phyloP scores from a whole-genome alignment of 1,284 basidiomycete genomes.

The Grifola frondosa region DNA sequence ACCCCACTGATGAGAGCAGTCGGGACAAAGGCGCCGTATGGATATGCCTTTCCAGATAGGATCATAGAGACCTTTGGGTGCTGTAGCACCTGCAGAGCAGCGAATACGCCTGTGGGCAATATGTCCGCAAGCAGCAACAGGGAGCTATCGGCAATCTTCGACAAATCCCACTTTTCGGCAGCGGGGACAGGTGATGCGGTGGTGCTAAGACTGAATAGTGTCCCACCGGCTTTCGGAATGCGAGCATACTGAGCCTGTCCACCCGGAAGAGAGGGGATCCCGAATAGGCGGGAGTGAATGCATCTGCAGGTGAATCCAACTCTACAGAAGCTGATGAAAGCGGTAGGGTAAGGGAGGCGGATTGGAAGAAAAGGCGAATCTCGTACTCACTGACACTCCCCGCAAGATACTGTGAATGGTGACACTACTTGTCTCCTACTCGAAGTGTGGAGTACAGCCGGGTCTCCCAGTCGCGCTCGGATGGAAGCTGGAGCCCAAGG shows the following conservation, averaged over 20 bases:
- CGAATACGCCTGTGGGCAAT: slow-evolving; percentile 77
- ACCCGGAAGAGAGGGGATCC: slow-evolving; percentile 71
- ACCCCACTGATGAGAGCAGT: too few relatives aligned
- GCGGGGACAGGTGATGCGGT: slow-evolving; percentile 38
- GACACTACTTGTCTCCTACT: slow-evolving; percentile 85
- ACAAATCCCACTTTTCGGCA: slow-evolving; percentile 12
- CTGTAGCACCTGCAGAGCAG: slow-evolving; percentile 67
- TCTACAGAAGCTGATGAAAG: slow-evolving; percentile 63
- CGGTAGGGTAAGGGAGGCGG: not conserved
- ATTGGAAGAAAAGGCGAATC: not conserved
- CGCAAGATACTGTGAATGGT: slow-evolving; percentile 84
- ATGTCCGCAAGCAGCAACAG: slow-evolving; percentile 57
- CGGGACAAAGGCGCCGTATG: slow-evolving; percentile 40
- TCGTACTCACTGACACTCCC: slow-evolving; percentile 70
- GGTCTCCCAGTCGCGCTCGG: slow-evolving; percentile 49
- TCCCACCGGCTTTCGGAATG: slow-evolving; percentile 78
- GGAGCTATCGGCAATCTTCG: slow-evolving; percentile 17
- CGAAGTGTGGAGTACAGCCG: slow-evolving; percentile 64
- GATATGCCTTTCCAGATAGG: slow-evolving; percentile 57
- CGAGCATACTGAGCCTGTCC: slow-evolving; percentile 88
- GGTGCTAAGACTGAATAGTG: slow-evolving; percentile 66
- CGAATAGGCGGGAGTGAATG: slow-evolving; percentile 65
- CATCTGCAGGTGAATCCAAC: slow-evolving; percentile 80
- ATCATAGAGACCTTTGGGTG: slow-evolving; percentile 68
- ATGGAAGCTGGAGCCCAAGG: slow-evolving; percentile 66